Evolutionary conservation across 2,329 filamentous ascomycete species (phyloP).

Genomic region (Tympanopsis confertula): DNA sequence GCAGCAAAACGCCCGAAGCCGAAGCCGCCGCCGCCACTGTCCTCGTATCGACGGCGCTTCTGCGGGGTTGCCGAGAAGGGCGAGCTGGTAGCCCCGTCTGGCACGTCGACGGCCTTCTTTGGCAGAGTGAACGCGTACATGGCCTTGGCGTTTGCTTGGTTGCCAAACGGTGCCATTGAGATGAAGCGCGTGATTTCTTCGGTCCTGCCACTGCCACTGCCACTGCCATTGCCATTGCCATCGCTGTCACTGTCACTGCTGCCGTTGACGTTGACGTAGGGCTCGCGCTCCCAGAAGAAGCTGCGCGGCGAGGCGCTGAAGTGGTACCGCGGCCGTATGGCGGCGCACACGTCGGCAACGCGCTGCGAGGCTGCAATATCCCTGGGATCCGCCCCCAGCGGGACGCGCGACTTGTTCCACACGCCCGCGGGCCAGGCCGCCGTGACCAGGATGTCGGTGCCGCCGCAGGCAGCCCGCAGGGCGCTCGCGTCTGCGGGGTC

Average conservation of each 20-base stretch:
- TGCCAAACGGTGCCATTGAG: slow-evolving; percentile 70
- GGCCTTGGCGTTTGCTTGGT: slow-evolving; percentile 65
- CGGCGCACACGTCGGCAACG: slow-evolving; percentile 66
- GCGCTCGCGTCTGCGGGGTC: slow-evolving; percentile 60
- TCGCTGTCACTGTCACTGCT: slow-evolving; percentile 23
- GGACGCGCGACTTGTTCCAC: slow-evolving; percentile 53
- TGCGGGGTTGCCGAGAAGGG: slow-evolving; percentile 49
- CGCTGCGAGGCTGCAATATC: slow-evolving; percentile 46
- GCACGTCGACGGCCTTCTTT: slow-evolving; percentile 44
- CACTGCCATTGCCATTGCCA: slow-evolving; percentile 36
- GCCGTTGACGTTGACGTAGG: slow-evolving; percentile 62
- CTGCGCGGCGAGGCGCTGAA: slow-evolving; percentile 55
- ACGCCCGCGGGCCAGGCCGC: slow-evolving; percentile 73
- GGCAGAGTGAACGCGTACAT: slow-evolving; percentile 71
- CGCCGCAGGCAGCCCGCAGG: slow-evolving; percentile 63
- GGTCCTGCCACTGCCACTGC: slow-evolving; percentile 31
- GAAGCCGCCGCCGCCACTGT: slow-evolving; percentile 26
- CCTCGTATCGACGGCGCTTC: slow-evolving; percentile 41
- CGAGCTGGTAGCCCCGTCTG: slow-evolving; percentile 61
- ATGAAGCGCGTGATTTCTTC: slow-evolving; percentile 76
- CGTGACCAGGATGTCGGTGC: slow-evolving; percentile 77
- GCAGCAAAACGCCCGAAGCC: slow-evolving; percentile 42
- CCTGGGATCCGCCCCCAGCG: slow-evolving; percentile 36
- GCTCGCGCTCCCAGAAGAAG: slow-evolving; percentile 81
- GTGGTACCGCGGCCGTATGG: slow-evolving; percentile 85